phyloP scores from a whole-genome alignment of 129 eudicot species.

The Rutidosis leptorrhynchoides region DNA sequence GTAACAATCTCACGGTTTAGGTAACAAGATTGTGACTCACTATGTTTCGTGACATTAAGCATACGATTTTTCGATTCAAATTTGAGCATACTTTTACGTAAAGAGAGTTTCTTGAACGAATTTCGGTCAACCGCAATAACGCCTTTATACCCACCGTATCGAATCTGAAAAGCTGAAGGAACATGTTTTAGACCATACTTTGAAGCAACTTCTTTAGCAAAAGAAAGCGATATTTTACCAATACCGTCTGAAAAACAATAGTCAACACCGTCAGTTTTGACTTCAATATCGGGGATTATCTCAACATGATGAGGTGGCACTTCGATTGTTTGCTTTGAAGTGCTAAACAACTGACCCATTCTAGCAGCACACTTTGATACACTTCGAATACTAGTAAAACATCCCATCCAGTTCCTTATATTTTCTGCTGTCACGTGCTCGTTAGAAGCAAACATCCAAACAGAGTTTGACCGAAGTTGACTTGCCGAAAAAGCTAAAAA shows the following conservation, averaged over 20 bases:
- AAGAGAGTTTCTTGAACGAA: conserved; percentile 66
- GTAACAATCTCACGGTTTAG: conserved; percentile 81
- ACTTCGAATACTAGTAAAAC: conserved; percentile 75
- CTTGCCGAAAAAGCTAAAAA: conserved; percentile 95
- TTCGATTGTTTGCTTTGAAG: conserved; percentile 72
- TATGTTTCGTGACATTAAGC: conserved; percentile 80
- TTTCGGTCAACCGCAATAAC: conserved; percentile 74
- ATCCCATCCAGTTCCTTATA: conserved; percentile 94
- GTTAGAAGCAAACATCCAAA: conserved; percentile 99
- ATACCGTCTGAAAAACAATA: conserved; percentile 96
- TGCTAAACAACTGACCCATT: conserved; percentile 93
- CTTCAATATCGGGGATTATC: conserved; percentile 76
- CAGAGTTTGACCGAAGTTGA: conserved; percentile 89
- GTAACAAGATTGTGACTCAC: conserved; percentile 83
- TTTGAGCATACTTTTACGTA: conserved; percentile 82
- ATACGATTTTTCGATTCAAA: conserved; percentile 77
- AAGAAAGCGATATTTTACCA: conserved; percentile 81
- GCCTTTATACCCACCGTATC: conserved; percentile 96
- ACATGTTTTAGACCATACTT: conserved; percentile 55
- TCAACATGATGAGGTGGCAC: conserved; percentile 61
- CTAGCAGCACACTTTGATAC: conserved; percentile 95
- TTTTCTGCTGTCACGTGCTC: conserved; percentile 64
- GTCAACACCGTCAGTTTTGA: conserved; percentile 60
- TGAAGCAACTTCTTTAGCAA: conserved; percentile 68
- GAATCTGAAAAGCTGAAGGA: conserved; percentile 93